These are phyloP conservation scores for Allium fistulosum DNA, from an alignment of 106 monocot species.

Conservation along the genomic window DNA sequence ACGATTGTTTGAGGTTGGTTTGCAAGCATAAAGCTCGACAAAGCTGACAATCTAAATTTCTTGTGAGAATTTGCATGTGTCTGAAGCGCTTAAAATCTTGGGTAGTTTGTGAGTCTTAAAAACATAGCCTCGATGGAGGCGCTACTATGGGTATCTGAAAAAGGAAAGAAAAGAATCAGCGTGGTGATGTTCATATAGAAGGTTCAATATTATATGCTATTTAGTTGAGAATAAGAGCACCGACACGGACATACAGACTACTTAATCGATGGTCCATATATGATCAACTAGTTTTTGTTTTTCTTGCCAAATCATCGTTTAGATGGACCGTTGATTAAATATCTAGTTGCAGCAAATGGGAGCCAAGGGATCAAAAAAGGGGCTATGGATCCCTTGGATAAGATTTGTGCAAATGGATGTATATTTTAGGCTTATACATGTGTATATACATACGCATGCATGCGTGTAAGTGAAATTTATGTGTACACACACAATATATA, in stretches of 20 bases:
- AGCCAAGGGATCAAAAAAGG: not conserved
- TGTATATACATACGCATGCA: no score
- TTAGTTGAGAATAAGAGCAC: not conserved
- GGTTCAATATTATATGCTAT: not conserved
- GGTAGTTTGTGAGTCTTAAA: not conserved
- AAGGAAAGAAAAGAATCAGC: not conserved
- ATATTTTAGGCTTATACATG: no score
- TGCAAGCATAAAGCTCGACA: no score
- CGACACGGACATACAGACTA: not conserved
- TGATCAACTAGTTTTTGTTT: not conserved
- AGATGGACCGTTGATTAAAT: not conserved
- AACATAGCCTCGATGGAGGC: conserved; percentile 2
- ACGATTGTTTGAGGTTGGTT: no score
- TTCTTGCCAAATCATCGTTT: not conserved
- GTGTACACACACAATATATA: no score
- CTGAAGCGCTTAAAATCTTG: no score
- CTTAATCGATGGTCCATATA: not conserved
- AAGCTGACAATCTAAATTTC: no score
- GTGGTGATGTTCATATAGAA: not conserved
- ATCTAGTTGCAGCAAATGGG: not conserved
- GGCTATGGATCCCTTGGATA: not conserved
- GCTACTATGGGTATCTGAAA: conserved; percentile 10
- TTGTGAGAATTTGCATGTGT: no score
- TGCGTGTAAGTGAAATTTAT: no score
- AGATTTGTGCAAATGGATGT: no score